phyloP scores from a whole-genome alignment of 257 asterid species.

The Craterostigma plantagineum region DNA sequence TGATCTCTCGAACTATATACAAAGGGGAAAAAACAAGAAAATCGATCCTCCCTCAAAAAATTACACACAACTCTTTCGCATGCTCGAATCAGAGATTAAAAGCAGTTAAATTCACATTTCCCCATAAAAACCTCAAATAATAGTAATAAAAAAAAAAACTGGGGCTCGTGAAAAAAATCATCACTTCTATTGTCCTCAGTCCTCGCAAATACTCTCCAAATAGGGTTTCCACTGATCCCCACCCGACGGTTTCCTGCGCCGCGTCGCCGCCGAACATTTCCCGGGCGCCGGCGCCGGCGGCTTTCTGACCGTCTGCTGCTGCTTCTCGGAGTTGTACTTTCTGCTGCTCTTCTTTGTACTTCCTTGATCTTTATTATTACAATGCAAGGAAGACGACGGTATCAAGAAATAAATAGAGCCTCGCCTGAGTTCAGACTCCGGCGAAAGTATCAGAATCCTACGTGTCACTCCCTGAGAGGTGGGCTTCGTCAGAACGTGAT shows the following conservation, averaged over 20 bases:
- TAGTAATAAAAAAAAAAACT: too few species aligned
- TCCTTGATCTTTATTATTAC: slow-evolving; percentile 10
- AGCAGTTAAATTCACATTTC: too few species aligned
- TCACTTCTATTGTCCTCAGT: slow-evolving; percentile 2
- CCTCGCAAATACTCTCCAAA: slow-evolving; percentile 45
- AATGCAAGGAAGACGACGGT: slow-evolving; percentile 46
- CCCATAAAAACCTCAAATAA: too few species aligned
- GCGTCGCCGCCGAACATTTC: neutral
- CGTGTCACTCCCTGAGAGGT: slow-evolving; percentile 10
- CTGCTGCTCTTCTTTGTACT: slow-evolving; percentile 15
- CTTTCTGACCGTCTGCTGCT: slow-evolving; percentile 3
- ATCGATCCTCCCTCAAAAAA: too few species aligned
- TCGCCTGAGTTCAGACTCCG: slow-evolving; percentile 64
- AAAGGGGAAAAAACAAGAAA: too few species aligned
- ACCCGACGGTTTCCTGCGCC: slow-evolving; percentile 20
- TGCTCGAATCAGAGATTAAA: too few species aligned
- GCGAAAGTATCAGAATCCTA: slow-evolving; percentile 30
- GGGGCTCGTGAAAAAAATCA: neutral
- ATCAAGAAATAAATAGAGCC: slow-evolving; percentile 90
- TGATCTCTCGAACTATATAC: too few species aligned
- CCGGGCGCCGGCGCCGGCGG: slow-evolving; percentile 6
- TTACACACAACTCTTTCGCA: too few species aligned
- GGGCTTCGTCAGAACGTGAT: slow-evolving; percentile 48
- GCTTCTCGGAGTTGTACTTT: slow-evolving; percentile 17
- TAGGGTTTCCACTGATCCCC: slow-evolving; percentile 46